These are phyloP conservation scores for Cutaneotrichosporon daszewskae DNA, from an alignment of 1,284 basidiomycete species.

Conservation along the genomic window DNA sequence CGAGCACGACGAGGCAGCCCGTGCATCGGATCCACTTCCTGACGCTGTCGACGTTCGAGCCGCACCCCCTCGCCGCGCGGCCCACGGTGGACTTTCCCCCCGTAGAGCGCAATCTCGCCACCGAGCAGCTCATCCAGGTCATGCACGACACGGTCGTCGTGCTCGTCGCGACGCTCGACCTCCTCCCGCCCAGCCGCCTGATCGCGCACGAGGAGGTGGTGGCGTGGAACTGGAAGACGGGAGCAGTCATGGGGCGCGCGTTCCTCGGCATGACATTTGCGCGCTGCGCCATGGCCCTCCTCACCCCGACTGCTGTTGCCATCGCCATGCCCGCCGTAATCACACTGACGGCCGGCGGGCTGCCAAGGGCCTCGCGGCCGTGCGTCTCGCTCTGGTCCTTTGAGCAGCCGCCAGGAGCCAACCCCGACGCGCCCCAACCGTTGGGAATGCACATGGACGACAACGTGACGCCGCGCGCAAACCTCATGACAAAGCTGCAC, in stretches of 20 bases:
- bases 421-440: no score
- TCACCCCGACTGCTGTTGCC: slow-evolving; percentile 13
- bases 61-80: slow-evolving; percentile 37
- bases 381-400: slow-evolving; percentile 77
- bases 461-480: no score
- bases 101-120: slow-evolving; percentile 11
- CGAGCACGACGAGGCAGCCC: no score
- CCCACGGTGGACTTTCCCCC: slow-evolving; percentile 38
- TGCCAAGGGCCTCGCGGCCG: slow-evolving; percentile 80
- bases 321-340: slow-evolving; percentile 5
- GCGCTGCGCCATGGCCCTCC: slow-evolving; percentile 9
- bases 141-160: slow-evolving; percentile 44
- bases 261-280: slow-evolving; percentile 6
- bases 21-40: slow-evolving; percentile 42
- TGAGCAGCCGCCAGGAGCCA: no score
- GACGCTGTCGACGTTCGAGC: slow-evolving; percentile 36
- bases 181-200: not conserved
- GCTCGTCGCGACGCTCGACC: slow-evolving; percentile 30
- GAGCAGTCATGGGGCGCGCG: slow-evolving; percentile 27
- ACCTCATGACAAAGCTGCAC: no score
- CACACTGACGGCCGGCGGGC: slow-evolving; percentile 63
- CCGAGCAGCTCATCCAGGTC: slow-evolving; percentile 44
- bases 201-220: slow-evolving; percentile 37
- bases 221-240: slow-evolving; percentile 47
- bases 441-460: no score